Percentiles rank a stretch among this genome's conserved stretches.
phyloP scores from a whole-genome alignment of 2,329 filamentous ascomycete genomes.

The Leptographium flavum region DNA sequence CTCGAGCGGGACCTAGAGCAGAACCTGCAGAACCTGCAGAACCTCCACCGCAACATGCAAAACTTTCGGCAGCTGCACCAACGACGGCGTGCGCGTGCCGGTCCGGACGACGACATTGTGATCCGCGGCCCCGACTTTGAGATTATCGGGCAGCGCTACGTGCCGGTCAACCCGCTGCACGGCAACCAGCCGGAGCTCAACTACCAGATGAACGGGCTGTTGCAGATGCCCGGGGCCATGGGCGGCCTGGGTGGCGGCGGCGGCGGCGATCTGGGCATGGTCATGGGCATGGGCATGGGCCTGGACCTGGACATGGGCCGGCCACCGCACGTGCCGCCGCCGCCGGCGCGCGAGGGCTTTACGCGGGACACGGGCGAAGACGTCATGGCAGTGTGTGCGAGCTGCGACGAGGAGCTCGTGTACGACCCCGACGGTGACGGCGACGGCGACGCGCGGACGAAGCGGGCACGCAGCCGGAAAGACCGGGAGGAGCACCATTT shows the following conservation, averaged over 20 bases:
- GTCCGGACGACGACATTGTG: background rate
- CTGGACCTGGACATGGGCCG: conserved; percentile 10
- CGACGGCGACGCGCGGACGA: conserved; percentile 17
- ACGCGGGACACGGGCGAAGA: conserved; percentile 62
- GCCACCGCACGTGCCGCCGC: conserved; percentile 47
- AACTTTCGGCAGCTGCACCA: too few relatives aligned
- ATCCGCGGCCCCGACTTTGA: conserved; percentile 13
- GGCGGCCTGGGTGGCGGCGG: too few relatives aligned
- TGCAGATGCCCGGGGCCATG: background rate
- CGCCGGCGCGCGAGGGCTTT: conserved; percentile 59
- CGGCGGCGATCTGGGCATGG: too few relatives aligned
- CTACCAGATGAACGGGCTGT: conserved; percentile 19
- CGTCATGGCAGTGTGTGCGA: conserved; percentile 66
- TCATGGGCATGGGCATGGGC: too few relatives aligned
- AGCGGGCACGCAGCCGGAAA: conserved; percentile 32
- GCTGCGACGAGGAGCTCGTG: conserved; percentile 73
- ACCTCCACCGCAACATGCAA: background rate
- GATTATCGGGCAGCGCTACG: conserved; percentile 11
- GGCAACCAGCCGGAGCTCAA: conserved; percentile 19
- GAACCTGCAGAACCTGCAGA: background rate
- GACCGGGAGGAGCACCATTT: conserved; percentile 63
- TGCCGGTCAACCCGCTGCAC: conserved; percentile 14
- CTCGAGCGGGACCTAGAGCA: too few relatives aligned
- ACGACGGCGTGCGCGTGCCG: background rate
- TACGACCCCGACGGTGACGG: conserved; percentile 43